phyloP scores from a whole-genome alignment of 148 eudicot genomes.

The Diospyros kaki region DNA sequence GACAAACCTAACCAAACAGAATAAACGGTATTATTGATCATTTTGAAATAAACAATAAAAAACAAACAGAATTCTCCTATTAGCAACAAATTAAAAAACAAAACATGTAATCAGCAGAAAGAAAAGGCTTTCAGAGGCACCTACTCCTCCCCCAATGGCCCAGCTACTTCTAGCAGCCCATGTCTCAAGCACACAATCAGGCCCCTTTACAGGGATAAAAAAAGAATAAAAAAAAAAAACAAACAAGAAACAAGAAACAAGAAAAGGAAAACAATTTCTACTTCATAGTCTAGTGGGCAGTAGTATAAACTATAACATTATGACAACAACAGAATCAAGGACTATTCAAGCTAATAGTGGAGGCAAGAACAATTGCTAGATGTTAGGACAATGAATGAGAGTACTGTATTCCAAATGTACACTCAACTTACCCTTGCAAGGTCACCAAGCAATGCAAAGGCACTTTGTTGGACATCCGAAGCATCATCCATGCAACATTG shows the following conservation, averaged over 20 bases:
- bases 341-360: not conserved
- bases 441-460: slow-evolving; percentile 97
- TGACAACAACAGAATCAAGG: not conserved
- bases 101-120: not conserved
- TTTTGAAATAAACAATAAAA: not conserved
- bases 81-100: too few species aligned
- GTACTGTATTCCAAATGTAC: not conserved
- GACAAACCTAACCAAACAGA: slow-evolving; percentile 65
- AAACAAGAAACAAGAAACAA: too few species aligned
- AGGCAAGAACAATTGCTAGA: not conserved
- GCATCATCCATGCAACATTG: slow-evolving; percentile 95
- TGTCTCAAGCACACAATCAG: not conserved
- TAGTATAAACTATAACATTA: too few species aligned
- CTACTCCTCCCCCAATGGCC: not conserved
- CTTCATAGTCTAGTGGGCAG: not conserved
- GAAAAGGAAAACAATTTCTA: too few species aligned
- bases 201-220: too few species aligned
- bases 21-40: slow-evolving; percentile 5
- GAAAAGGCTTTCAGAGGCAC: not conserved
- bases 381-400: not conserved
- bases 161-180: not conserved
- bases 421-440: slow-evolving; percentile 76
- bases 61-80: not conserved
- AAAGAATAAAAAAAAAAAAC: too few species aligned
- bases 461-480: slow-evolving; percentile 91